Evolutionary conservation across 148 eudicot species (phyloP).

Genomic region (Bassia scoparia): DNA sequence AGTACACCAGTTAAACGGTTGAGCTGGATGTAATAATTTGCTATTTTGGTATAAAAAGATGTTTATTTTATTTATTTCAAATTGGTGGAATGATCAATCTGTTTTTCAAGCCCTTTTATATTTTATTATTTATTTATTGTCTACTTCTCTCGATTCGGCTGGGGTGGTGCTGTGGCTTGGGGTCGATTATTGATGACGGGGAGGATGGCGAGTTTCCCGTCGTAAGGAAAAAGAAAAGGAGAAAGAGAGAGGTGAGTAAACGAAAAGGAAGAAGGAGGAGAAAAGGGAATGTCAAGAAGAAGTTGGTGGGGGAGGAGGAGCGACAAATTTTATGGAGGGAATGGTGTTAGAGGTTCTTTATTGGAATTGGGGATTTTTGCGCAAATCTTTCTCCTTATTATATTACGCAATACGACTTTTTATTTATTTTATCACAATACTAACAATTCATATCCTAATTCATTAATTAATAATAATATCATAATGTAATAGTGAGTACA

Average conservation of each 20-base stretch:
- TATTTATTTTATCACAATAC: too few species aligned
- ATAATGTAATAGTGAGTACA: too few species aligned
- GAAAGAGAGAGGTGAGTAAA: background rate
- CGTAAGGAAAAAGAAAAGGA: conserved; percentile 18
- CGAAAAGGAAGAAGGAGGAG: background rate
- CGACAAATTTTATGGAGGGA: conserved; percentile 34
- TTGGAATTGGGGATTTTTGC: background rate
- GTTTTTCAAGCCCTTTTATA: background rate
- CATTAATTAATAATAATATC: too few species aligned
- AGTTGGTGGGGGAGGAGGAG: conserved; percentile 13
- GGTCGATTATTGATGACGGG: conserved; percentile 6
- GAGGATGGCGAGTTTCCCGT: conserved; percentile 17
- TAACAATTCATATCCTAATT: too few species aligned
- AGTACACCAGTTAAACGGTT: background rate
- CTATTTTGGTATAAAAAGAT: too few species aligned
- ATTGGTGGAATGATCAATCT: too few species aligned
- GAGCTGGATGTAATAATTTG: background rate
- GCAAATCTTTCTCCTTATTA: background rate
- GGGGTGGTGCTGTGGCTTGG: background rate
- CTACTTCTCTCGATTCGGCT: conserved; percentile 11
- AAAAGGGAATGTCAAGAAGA: background rate
- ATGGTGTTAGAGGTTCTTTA: conserved; percentile 11
- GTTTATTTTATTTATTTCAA: too few species aligned
- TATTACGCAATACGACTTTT: too few species aligned
- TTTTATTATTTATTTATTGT: background rate